These are phyloP conservation scores for Barnettozyma sp. DNA, from an alignment of 805 yeast genomes.

Conservation along the genomic window DNA sequence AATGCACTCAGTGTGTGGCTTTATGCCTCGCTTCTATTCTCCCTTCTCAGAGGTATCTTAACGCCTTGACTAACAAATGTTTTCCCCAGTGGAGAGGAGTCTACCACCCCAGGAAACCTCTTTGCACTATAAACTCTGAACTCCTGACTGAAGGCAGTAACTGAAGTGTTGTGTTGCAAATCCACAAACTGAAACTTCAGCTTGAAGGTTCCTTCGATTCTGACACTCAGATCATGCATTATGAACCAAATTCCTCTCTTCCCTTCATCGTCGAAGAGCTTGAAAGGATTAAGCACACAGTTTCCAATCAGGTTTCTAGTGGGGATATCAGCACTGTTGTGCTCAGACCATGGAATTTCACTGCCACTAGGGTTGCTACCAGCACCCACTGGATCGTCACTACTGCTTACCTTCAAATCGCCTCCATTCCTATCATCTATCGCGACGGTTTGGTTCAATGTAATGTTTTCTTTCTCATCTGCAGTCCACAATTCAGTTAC, in stretches of 20 bases:
- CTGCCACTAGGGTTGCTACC: background rate
- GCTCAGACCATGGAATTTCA: constrained; percentile 8
- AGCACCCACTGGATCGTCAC: background rate
- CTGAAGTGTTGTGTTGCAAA: constrained; percentile 17
- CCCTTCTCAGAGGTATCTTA: constrained; percentile 35
- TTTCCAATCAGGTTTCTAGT: constrained; percentile 35
- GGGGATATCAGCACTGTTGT: constrained; percentile 21
- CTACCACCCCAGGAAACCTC: constrained; percentile 40
- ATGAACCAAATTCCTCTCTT: constrained; percentile 37
- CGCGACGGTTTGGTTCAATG: constrained; percentile 17
- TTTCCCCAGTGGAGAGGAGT: constrained; percentile 32
- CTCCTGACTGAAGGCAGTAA: constrained; percentile 25
- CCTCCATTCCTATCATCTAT: background rate
- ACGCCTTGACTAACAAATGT: constrained; percentile 39
- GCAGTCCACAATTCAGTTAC: constrained; percentile 35
- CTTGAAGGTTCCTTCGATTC: constrained; percentile 37
- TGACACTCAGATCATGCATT: constrained; percentile 34
- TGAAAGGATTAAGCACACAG: constrained; percentile 33
- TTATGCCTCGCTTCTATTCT: constrained; percentile 12
- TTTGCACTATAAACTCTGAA: constrained; percentile 37
- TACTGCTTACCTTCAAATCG: background rate
- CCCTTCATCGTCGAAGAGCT: constrained; percentile 30
- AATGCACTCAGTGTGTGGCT: no score
- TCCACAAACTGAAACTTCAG: constrained; percentile 32
- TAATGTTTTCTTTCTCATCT: constrained; percentile 24